phyloP scores from a whole-genome alignment of 331 rosid genomes.

The Rhamnella rubrinervis region DNA sequence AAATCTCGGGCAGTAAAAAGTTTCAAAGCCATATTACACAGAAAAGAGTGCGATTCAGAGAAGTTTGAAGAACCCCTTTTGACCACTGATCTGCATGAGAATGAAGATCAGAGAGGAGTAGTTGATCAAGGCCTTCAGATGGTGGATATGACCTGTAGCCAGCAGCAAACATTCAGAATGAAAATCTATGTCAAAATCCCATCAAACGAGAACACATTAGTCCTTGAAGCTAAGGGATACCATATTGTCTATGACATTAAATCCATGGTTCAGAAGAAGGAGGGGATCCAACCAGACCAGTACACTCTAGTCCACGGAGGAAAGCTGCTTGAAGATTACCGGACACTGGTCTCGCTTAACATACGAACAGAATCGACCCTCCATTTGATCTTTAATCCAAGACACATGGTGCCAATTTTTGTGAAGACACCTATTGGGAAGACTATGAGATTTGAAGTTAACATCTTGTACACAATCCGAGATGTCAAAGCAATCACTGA shows the following conservation, averaged over 20 bases:
- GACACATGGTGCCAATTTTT: conserved; percentile 12
- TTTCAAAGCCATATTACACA: conserved; percentile 7
- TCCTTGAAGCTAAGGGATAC: conserved; percentile 11
- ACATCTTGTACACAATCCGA: conserved; percentile 10
- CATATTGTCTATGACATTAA: conserved; percentile 21
- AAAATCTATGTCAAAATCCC: conserved; percentile 16
- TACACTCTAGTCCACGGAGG: conserved; percentile 21
- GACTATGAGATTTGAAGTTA: conserved; percentile 12
- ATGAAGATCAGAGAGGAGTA: neutral
- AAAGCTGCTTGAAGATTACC: conserved; percentile 16
- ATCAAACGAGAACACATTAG: neutral
- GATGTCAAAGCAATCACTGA: conserved; percentile 20
- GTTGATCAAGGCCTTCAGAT: conserved; percentile 3
- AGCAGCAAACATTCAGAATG: neutral
- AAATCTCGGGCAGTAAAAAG: neutral
- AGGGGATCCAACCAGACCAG: conserved; percentile 13
- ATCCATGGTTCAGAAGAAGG: conserved; percentile 18
- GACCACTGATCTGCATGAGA: conserved; percentile 4
- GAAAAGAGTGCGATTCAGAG: neutral
- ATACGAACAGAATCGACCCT: conserved; percentile 23
- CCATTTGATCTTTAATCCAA: conserved; percentile 14
- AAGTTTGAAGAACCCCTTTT: conserved; percentile 8
- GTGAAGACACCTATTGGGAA: conserved; percentile 17
- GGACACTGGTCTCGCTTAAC: conserved; percentile 8
- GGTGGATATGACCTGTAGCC: neutral